phyloP scores from a whole-genome alignment of 805 yeast species.

The Barnettozyma siamensis region DNA sequence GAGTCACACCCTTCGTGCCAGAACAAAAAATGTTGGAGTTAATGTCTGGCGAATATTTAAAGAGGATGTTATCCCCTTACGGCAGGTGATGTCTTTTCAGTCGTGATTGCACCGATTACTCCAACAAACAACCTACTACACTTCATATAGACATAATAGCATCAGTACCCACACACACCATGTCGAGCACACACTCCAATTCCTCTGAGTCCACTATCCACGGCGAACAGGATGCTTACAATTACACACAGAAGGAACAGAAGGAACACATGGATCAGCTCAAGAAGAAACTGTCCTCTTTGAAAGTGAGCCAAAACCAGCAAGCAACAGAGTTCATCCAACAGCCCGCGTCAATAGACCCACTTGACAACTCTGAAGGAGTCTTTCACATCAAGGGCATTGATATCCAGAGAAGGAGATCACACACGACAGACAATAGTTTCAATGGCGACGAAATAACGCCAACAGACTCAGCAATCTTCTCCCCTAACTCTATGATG shows the following conservation, averaged over 20 bases:
- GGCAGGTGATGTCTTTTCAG: too few relatives aligned
- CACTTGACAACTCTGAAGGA: background rate
- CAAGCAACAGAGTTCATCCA: background rate
- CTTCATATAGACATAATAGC: too few relatives aligned
- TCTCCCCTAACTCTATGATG: conserved; percentile 4
- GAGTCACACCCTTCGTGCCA: too few relatives aligned
- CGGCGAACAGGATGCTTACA: background rate
- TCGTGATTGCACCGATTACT: too few relatives aligned
- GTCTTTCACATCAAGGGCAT: background rate
- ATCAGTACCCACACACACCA: background rate
- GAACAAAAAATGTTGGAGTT: too few relatives aligned
- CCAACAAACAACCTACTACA: too few relatives aligned
- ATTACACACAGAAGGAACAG: too few relatives aligned
- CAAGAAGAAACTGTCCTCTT: background rate
- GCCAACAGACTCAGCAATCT: background rate
- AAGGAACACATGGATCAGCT: background rate
- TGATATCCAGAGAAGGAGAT: background rate
- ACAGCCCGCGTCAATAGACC: background rate
- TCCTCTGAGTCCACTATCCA: background rate
- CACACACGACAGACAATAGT: background rate
- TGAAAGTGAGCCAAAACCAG: background rate
- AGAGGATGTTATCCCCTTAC: too few relatives aligned
- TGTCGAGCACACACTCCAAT: background rate
- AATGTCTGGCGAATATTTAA: too few relatives aligned
- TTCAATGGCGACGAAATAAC: background rate